Base-by-base conservation (phyloP, 1,284 basidiomycete genomes). In the Megacollybia platyphylla region DNA sequence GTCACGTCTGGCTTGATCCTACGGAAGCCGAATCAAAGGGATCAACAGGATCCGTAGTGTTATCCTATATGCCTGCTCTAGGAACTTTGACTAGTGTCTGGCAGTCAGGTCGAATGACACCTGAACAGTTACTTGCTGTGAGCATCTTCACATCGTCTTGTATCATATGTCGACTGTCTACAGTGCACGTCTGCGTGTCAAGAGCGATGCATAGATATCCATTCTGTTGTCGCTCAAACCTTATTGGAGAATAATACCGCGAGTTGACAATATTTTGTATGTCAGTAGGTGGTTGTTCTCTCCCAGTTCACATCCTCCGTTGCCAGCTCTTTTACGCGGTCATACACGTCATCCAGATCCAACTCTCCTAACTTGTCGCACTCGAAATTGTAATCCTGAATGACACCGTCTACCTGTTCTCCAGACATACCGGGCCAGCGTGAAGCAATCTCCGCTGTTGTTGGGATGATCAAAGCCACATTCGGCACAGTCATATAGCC, bases 41-140 rank as follows among this genome's bases (percentile, higher is more conserved):
- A 2, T 73, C 83, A 5, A 63, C 64, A 11, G 82, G 83, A 0
- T 76, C 71, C 13, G 49, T 96, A 10, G 73, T 86, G 0, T 59
- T 93, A 24, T 79, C 89, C 1, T 86, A 79, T 47, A 79, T 97
- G 68, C 93, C 94, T 40, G 92, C 93, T 0, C 66, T 97, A n/a
- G 79, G 76, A n/a, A 82, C 74, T 7, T 64, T 93, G 8, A 93
- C 91, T 2, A 87, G 74, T 54, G 48, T 93, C 17, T 85, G 83
- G 79, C 76, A 92, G 54, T 74, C 74, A 5, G 91, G 92, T 8
- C 66, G 68, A 44, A 68, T 84, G 60, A 60, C 61, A 4, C 54
- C 70, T 1, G 57, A 59, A 2, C 61, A 77, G 41, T 60, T 68
- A n/a, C 55, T 79, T 17, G 59, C 65, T 55, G 87, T 82, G 49